Conservation (phyloP, 257 asterid species). For the Scutellaria baicalensis region DNA sequence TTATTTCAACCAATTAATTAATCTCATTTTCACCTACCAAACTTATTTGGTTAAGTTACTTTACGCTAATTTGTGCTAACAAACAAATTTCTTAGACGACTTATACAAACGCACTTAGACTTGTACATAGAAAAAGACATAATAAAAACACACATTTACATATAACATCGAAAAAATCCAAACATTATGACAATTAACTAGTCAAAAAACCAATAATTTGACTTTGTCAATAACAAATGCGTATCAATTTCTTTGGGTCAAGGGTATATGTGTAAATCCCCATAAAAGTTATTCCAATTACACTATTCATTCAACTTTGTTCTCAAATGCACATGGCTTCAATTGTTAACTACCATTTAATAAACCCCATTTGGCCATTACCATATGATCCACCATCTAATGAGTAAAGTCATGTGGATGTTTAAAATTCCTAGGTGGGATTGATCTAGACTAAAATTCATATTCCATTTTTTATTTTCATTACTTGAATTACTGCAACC, state of each 20-base stretch:
- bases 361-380: background rate
- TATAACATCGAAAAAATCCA: no score
- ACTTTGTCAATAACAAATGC: no score
- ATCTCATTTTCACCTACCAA: background rate
- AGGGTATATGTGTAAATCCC: no score
- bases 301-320: background rate
- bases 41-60: background rate
- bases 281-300: background rate
- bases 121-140: no score
- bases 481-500: no score
- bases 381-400: background rate
- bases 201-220: no score
- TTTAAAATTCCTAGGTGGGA: background rate
- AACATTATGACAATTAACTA: no score
- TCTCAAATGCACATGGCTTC: slow-evolving; percentile 13
- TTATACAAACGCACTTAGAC: background rate
- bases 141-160: no score
- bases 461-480: no score
- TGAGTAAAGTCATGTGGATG: background rate
- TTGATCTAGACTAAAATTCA: no score
- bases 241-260: no score
- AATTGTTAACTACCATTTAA: background rate
- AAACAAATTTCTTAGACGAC: background rate
- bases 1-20: no score
- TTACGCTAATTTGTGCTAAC: background rate